Evolutionary conservation across 768 basidiomycete species (phyloP).

Genomic region (Suillus plorans): DNA sequence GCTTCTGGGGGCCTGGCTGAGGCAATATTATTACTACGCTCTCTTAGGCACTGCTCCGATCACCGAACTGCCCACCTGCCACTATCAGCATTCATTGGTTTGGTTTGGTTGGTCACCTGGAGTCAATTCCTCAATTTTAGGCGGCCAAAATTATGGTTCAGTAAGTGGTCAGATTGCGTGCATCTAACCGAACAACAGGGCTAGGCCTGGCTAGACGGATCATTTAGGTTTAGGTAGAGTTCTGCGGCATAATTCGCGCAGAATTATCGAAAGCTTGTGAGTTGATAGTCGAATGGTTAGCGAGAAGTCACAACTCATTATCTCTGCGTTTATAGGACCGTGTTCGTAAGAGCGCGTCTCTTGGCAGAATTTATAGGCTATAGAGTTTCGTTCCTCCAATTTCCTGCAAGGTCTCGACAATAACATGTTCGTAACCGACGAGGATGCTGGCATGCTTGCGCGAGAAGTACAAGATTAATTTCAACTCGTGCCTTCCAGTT

Average conservation of each 20-base stretch:
- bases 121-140: background rate
- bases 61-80: background rate
- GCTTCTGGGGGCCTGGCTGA: background rate
- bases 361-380: background rate
- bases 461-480: background rate
- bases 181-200: background rate
- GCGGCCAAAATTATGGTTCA: background rate
- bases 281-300: background rate
- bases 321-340: background rate
- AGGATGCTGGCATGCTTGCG: background rate
- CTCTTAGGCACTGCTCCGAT: background rate
- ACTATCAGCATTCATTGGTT: background rate
- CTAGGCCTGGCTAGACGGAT: background rate
- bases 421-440: background rate
- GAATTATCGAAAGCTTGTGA: background rate
- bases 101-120: background rate
- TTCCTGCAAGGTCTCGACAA: background rate
- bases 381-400: background rate
- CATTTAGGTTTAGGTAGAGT: background rate
- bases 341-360: background rate
- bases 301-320: background rate
- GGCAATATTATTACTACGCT: background rate
- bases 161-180: background rate
- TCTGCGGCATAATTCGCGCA: background rate
- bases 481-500: slow-evolving; percentile 2